A percentile compares a stretch with the other conserved stretches of the same genome.
Evolutionary conservation across 164 flowering plant genomes (phyloP).

Genomic region (Tinospora cordifolia): DNA sequence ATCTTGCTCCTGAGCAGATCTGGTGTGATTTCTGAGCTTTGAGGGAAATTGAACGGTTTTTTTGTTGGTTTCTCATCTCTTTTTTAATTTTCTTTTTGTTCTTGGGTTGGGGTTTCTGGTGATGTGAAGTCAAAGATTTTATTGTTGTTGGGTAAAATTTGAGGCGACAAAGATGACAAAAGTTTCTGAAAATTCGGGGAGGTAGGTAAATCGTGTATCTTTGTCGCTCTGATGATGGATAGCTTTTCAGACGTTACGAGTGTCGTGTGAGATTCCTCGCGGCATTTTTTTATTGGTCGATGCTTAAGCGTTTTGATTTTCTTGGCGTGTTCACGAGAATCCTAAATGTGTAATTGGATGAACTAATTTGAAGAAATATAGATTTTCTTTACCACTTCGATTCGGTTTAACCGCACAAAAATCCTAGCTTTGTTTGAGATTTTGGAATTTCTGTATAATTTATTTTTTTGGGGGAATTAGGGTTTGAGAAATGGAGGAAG

Average conservation of each 20-base stretch:
- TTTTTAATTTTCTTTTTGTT: no score
- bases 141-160: background rate
- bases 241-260: no score
- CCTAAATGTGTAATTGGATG: background rate
- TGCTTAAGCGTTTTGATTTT: background rate
- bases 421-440: background rate
- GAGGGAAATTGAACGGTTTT: background rate
- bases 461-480: background rate
- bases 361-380: background rate
- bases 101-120: background rate
- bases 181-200: background rate
- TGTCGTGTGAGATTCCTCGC: background rate
- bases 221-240: background rate
- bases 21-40: background rate
- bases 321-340: constrained; percentile 5
- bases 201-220: background rate
- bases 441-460: background rate
- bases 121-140: background rate
- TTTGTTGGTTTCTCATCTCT: background rate
- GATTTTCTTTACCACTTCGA: background rate
- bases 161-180: background rate
- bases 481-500: constrained; percentile 23
- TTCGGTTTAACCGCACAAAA: background rate
- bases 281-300: background rate
- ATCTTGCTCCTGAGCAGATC: background rate